Conservation (phyloP, 1,284 basidiomycete species). For the Trichosporon coremiiforme region DNA sequence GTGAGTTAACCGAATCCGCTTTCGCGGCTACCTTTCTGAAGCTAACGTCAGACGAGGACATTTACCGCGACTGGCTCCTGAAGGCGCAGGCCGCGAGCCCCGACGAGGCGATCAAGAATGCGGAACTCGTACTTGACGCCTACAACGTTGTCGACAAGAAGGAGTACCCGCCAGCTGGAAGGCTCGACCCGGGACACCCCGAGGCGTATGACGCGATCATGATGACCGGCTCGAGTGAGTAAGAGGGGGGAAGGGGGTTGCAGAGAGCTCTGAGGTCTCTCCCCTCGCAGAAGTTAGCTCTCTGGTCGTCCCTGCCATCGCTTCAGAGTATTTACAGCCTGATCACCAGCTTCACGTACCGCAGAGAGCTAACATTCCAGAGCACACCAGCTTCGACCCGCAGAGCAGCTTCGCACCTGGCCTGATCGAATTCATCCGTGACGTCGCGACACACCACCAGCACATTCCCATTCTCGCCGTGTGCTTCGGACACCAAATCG, state of each 20-base stretch:
- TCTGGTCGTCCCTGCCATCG: no score
- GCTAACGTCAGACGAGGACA: slow-evolving; percentile 49
- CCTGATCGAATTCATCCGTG: slow-evolving; percentile 45
- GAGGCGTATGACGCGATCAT: slow-evolving; percentile 58
- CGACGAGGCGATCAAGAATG: slow-evolving; percentile 35
- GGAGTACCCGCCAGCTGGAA: slow-evolving; percentile 57
- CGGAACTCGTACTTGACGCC: slow-evolving; percentile 56
- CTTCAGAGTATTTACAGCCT: no score
- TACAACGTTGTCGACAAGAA: slow-evolving; percentile 59
- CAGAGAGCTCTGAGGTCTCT: no score
- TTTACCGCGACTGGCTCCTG: slow-evolving; percentile 55
- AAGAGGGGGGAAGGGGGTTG: background rate
- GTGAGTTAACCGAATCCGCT: slow-evolving; percentile 39
- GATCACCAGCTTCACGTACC: background rate
- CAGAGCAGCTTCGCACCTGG: slow-evolving; percentile 41
- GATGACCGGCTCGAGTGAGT: slow-evolving; percentile 60
- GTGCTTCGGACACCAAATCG: slow-evolving; percentile 62
- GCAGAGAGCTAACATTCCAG: slow-evolving; percentile 28
- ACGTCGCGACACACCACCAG: slow-evolving; percentile 34
- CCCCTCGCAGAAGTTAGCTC: background rate
- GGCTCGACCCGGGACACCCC: slow-evolving; percentile 49
- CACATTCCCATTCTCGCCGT: slow-evolving; percentile 55
- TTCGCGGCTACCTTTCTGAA: no score
- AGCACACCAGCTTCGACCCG: slow-evolving; percentile 50
- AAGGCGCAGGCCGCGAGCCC: slow-evolving; percentile 46